Base-by-base conservation (phyloP, 768 basidiomycete genomes). In the Lenzites betulinus region DNA sequence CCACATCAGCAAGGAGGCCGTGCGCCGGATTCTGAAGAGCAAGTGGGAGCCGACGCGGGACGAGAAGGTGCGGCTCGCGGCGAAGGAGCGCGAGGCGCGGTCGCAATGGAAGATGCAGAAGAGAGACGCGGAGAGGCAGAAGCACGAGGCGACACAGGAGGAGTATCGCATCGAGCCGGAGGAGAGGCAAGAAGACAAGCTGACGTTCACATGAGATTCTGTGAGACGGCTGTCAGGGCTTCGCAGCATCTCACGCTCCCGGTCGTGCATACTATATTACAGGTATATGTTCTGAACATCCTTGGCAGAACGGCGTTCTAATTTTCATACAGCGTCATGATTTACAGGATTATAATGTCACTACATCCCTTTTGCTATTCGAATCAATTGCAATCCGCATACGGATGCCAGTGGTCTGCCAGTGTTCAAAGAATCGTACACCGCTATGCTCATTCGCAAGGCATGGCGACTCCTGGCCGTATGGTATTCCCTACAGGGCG, bases 1-100 rank as follows among this genome's bases (percentile, higher is more conserved):
- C 70, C 75, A 73, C 50, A 76, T 85, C 57, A 79, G 78, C 51
- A 73, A 77, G 26, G 84, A 86, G 70, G 81, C 81, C 2, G 80
- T 84, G 41, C 67, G 77, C 42, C 71, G 83, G 49, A 82, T 86
- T 28, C 65, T 84, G 48, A 75, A 71, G 66, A 79, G 77, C 66
- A 75, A 73, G 54, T 83, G 78, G 73, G 68, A 73, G 66, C 76
- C 79, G 28, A 64, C 71, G 25, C 60, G 60, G 33, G 78, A 76
- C 47, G 53, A 74, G 65, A 64, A 67, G 44, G 69, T 47, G 54
- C 64, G 62, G 60, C n/a, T 76, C 35, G 39, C 73, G 42, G 62
- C 68, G 57, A 64, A 69, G 61, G 75, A 76, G 68, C 55, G 68
- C 56, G 50, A 57, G 49, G 53, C 61, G n/a, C 61, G 64, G 53